Conservation (phyloP, 306 rosid genomes). For the Hippophae tibetana region DNA sequence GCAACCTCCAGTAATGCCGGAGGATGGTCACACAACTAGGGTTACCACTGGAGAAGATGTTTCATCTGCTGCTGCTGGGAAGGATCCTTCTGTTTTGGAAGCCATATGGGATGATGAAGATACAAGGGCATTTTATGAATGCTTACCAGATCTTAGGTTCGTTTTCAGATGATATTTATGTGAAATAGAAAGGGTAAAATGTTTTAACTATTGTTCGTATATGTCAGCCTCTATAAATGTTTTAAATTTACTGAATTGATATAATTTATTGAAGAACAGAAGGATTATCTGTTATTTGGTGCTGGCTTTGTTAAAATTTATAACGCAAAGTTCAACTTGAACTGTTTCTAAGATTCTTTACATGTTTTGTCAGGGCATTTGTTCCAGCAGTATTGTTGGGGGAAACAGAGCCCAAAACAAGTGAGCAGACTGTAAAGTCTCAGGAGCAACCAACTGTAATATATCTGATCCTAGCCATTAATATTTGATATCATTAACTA, state of each 20-base stretch:
- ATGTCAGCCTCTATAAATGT: neutral
- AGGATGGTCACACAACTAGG: constrained; percentile 96
- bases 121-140: constrained; percentile 83
- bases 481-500: neutral
- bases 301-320: no score
- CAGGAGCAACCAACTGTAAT: constrained; percentile 80
- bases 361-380: constrained; percentile 60
- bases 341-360: constrained; percentile 11
- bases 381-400: constrained; percentile 99
- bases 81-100: constrained; percentile 75
- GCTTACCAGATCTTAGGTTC: constrained; percentile 98
- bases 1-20: constrained; percentile 99
- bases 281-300: no score
- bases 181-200: neutral
- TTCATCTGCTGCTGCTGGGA: constrained; percentile 67
- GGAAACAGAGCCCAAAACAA: constrained; percentile 70
- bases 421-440: constrained; percentile 65
- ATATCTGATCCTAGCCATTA: neutral
- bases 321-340: neutral
- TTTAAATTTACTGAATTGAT: no score
- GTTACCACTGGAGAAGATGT: constrained; percentile 85
- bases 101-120: constrained; percentile 99
- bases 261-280: no score
- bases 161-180: constrained; percentile 18
- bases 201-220: neutral